Conservation (phyloP, 768 basidiomycete species). For the Boletus rex-veris region DNA sequence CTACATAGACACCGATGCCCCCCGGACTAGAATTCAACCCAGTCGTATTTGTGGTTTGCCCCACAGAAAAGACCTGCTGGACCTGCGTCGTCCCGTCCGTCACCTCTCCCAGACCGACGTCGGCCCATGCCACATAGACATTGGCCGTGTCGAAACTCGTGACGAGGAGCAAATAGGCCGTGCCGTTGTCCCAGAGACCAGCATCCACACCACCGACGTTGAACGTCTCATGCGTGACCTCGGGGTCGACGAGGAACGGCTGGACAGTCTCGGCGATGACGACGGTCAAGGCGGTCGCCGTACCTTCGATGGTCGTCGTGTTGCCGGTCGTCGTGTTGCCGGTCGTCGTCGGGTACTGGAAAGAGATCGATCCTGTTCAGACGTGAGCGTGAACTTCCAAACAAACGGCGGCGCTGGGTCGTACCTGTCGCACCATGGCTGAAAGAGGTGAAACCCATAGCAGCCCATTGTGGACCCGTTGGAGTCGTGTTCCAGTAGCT, state of each 20-base stretch:
- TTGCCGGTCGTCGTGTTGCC: constrained; percentile 15
- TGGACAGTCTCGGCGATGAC: constrained; percentile 9
- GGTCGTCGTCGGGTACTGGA: constrained; percentile 24
- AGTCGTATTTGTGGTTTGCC: constrained; percentile 16
- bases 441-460: constrained; percentile 24
- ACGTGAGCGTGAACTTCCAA: neutral
- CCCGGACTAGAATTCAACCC: constrained; percentile 17
- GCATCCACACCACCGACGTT: constrained; percentile 21
- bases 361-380: constrained; percentile 26
- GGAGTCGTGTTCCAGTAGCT: constrained; percentile 33
- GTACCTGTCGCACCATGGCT: constrained; percentile 27
- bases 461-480: constrained; percentile 26
- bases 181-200: constrained; percentile 23
- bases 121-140: constrained; percentile 16
- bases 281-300: constrained; percentile 1
- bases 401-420: neutral
- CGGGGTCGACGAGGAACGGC: constrained; percentile 21
- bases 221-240: constrained; percentile 5
- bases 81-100: constrained; percentile 20
- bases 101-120: constrained; percentile 14
- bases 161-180: constrained; percentile 21
- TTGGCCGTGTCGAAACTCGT: neutral
- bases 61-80: constrained; percentile 9
- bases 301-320: constrained; percentile 24
- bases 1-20: constrained; percentile 23